A percentile compares a stretch with the other conserved stretches of the same genome.
Conservation (phyloP, 179 eudicot species). For the Spergularia azorica region DNA sequence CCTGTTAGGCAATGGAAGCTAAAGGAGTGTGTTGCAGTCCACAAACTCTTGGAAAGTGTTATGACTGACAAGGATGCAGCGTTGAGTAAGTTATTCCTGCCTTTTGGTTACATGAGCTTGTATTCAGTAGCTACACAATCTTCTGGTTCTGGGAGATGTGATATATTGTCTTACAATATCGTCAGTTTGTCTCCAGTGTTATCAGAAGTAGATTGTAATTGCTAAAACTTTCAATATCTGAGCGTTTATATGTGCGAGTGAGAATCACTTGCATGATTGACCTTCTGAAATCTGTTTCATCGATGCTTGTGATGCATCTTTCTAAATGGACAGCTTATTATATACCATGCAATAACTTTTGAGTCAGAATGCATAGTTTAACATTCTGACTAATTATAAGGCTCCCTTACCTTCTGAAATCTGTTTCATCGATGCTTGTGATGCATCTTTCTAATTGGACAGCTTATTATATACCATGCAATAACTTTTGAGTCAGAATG, state of each 20-base stretch:
- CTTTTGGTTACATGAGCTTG: neutral
- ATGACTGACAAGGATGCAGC: slow-evolving; percentile 70
- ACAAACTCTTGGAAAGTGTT: slow-evolving; percentile 57
- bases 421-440: no score
- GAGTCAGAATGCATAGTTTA: neutral
- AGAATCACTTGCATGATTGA: no score
- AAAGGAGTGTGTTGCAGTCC: slow-evolving; percentile 76
- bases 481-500: neutral
- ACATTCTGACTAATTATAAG: neutral
- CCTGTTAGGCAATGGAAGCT: slow-evolving; percentile 64
- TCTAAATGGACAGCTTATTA: no score
- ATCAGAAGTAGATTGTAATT: no score
- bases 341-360: no score
- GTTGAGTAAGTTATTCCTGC: slow-evolving; percentile 52
- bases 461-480: no score
- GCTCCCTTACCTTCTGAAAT: neutral
- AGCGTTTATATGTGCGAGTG: no score
- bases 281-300: no score
- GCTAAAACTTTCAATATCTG: no score
- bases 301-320: no score
- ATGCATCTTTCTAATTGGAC: no score
- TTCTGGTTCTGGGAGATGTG: neutral
- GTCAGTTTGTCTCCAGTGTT: no score
- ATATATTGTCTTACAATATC: neutral
- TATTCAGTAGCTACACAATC: neutral